Percentiles rank a stretch among this genome's conserved stretches.
Evolutionary conservation across 1,139 yeast genomes (phyloP).

Genomic region (Diutina sp.): DNA sequence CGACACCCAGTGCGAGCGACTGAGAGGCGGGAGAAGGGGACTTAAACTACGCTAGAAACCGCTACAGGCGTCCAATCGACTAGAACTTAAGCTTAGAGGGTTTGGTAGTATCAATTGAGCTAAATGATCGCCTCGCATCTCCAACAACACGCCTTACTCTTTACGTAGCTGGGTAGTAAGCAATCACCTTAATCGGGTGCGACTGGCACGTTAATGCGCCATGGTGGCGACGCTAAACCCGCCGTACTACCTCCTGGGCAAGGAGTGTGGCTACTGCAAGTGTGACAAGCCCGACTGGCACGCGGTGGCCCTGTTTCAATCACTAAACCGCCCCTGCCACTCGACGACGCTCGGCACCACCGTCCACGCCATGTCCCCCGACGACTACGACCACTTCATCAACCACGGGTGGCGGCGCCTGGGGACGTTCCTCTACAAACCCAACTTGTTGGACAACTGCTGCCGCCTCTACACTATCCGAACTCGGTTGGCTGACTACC

Average conservation of each 20-base stretch:
- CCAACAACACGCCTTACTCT: too few species aligned
- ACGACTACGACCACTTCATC: slow-evolving; percentile 49
- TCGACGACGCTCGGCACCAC: slow-evolving; percentile 34
- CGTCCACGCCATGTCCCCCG: slow-evolving; percentile 32
- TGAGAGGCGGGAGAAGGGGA: not conserved
- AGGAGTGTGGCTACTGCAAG: slow-evolving; percentile 52
- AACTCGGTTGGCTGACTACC: slow-evolving; percentile 33
- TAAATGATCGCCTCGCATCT: too few species aligned
- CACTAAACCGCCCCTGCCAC: slow-evolving; percentile 7
- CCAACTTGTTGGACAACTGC: slow-evolving; percentile 61
- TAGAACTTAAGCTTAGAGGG: too few species aligned
- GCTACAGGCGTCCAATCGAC: too few species aligned
- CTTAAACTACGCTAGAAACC: too few species aligned
- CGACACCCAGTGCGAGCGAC: not conserved
- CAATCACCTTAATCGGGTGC: too few species aligned
- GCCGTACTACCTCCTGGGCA: slow-evolving; percentile 5
- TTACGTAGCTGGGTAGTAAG: too few species aligned
- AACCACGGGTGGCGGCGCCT: slow-evolving; percentile 72
- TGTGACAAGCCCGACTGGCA: slow-evolving; percentile 30
- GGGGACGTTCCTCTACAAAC: slow-evolving; percentile 61
- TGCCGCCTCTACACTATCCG: slow-evolving; percentile 79
- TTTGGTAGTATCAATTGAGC: too few species aligned
- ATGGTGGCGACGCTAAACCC: slow-evolving; percentile 1
- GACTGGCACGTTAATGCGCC: not conserved
- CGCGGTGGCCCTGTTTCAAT: slow-evolving; percentile 17